Base-by-base conservation (phyloP, 176 grass and related monocot genomes). In the Eragrostis curvula region DNA sequence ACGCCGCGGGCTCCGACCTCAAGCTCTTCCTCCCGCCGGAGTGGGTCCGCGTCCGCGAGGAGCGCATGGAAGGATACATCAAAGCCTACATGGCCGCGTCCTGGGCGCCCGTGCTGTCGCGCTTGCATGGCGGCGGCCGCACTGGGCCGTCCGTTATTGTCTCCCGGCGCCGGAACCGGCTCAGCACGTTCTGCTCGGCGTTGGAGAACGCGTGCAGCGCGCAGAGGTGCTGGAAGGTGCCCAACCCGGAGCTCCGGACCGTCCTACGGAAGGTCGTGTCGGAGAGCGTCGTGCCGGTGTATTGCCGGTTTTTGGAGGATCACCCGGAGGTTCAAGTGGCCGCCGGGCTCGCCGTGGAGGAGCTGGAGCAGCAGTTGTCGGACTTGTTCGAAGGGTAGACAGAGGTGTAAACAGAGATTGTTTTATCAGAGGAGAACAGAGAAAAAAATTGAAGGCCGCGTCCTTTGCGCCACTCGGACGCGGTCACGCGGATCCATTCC, bases 141-240 rank as follows among this genome's bases (percentile, higher is more conserved):
- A 4, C 3, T 2, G 4, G 32, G 32, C 32, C 13, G 32, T 13
- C 57, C 28, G 28, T 29, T 52, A 14, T 7, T 23, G 12, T 18
- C 32, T 36, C 32, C 48, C 58, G 41, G 71, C 73, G 74, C 16
- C 36, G 74, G 40, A 40, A 29, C 49, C 80, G 74, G 40, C 47
- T 79, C 66, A 40, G 23, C 27, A 7, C 58, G 21, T 83, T 73
- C 60, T 73, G 66, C 86, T 21, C 48, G 57, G 66, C 67, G 15
- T 3, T 88, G 57, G 80, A 88, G 80, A 88, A 88, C 27, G 40
- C 75, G 7, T 88, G 80, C 74, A 57, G 39, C 67, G 62, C 68
- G 39, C 86, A 83, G 74, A 73, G 80, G 9, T 42, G 80, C 39
- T 88, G 86, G 80, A 88, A 83, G 86, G 80, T 79, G 74, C 40